phyloP scores from a whole-genome alignment of 106 monocot species.

The Dendrobium officinale region DNA sequence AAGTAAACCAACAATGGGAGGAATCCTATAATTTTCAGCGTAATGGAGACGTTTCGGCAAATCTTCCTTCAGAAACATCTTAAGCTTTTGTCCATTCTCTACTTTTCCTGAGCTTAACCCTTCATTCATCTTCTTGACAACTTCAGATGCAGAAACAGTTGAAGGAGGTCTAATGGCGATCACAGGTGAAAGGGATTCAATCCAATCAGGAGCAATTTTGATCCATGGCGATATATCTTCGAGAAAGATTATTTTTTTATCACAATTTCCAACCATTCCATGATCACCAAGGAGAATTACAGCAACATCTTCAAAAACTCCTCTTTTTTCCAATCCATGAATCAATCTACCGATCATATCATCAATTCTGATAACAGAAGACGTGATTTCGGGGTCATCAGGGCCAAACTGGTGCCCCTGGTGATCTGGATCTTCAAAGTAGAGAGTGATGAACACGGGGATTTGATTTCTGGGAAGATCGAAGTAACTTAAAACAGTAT shows the following conservation, averaged over 20 bases:
- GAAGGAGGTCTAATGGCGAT: constrained; percentile 28
- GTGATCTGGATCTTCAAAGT: constrained; percentile 44
- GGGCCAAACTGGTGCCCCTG: constrained; percentile 52
- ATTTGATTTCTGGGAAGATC: constrained; percentile 35
- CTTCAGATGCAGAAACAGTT: constrained; percentile 13
- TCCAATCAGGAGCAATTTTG: constrained; percentile 25
- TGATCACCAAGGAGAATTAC: constrained; percentile 55
- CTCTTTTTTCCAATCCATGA: constrained; percentile 37
- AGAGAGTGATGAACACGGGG: constrained; percentile 35
- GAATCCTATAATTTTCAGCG: constrained; percentile 31
- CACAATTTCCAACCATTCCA: constrained; percentile 61
- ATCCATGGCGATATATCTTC: constrained; percentile 46
- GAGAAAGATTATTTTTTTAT: constrained; percentile 41
- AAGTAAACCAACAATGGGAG: constrained; percentile 38
- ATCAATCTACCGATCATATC: constrained; percentile 44
- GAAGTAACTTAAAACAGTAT: constrained; percentile 42
- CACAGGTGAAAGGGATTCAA: constrained; percentile 21
- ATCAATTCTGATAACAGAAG: constrained; percentile 31
- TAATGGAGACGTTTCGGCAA: constrained; percentile 51
- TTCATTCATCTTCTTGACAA: constrained; percentile 45
- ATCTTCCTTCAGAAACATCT: constrained; percentile 51
- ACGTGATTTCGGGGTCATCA: constrained; percentile 43
- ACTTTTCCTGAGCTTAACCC: constrained; percentile 42
- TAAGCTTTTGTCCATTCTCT: constrained; percentile 28
- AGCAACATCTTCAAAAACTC: constrained; percentile 47